Evolutionary conservation across 2,329 filamentous ascomycete species (phyloP), one percentile per base, ranked within the genome.

Genomic region (Aspergillus sp.): DNA sequence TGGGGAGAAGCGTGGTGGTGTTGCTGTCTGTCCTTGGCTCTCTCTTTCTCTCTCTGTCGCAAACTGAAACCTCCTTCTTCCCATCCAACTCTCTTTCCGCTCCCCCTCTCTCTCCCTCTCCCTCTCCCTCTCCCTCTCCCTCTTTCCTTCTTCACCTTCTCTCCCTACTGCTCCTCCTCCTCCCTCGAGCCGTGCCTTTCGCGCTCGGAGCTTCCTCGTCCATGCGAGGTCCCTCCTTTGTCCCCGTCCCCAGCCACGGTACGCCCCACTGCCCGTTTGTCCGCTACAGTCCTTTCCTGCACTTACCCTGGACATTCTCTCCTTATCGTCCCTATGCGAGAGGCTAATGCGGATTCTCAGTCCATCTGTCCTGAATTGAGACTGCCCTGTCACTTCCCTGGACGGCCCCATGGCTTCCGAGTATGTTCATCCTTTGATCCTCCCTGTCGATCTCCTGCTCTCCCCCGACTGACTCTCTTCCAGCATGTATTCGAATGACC

Each of bases 401-500:
- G 22, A n/a, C n/a, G 22, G n/a, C 22, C 3, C 22, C 10, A 22
- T 22, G 19, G 19, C 19, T 5, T 22, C 19, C 25, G 7, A 3
- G 25, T 16, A 15, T 11, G 22, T 20, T 3, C 24, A 16, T 26
- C 24, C 11, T n/a, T 30, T 28, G 8, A 5, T 16, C 14, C 15
- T 32, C 15, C 6, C 17, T 30, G 15, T 8, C 24, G 10, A n/a
- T 32, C 15, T 31, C 6, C 4, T 35, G 12, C 27, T 30, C 12
- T 15, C 27, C 15, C 29, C 14, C 36, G 26, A 29, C 38, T 41
- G 31, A 45, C 35, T 28, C 25, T 11, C 25, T 31, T 34, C 31
- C 31, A 46, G 43, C 54, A 69, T 76, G 51, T 80, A 79, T 60
- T 66, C 72, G 26, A 63, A 71, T 39, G 71, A 74, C 42, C 74